Percentiles rank a stretch among this genome's conserved stretches.
phyloP scores from a whole-genome alignment of 352 stramenopile species.

The Pythium rishiriense region DNA sequence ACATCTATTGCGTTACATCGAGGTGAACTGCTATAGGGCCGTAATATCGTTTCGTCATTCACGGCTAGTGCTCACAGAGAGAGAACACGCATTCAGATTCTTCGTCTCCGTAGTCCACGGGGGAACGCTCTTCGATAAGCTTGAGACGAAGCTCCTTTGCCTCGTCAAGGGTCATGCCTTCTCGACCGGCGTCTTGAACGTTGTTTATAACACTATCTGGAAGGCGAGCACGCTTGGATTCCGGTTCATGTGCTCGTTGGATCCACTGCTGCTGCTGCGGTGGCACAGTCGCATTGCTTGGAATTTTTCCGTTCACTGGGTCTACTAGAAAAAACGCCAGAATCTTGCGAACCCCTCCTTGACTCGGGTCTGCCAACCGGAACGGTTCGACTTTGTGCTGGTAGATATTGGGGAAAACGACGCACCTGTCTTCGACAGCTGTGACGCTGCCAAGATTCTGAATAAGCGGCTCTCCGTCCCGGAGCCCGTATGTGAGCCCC shows the following conservation, averaged over 20 bases:
- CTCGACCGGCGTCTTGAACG: not conserved
- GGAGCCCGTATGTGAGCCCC: conserved; percentile 13
- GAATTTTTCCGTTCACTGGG: conserved; percentile 15
- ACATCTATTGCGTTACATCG: too few species aligned
- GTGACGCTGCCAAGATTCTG: conserved; percentile 27
- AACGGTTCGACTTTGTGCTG: conserved; percentile 37
- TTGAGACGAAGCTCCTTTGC: too few species aligned
- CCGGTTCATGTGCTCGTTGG: not conserved
- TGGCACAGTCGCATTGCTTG: conserved; percentile 27
- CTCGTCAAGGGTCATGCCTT: conserved; percentile 18
- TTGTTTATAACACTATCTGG: too few species aligned
- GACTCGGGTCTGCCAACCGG: conserved; percentile 21
- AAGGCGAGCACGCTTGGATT: too few species aligned
- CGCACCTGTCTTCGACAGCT: conserved; percentile 18
- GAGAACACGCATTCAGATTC: too few species aligned
- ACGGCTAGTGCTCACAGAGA: too few species aligned
- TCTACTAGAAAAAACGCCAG: conserved; percentile 39
- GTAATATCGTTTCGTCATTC: too few species aligned
- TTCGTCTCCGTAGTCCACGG: too few species aligned
- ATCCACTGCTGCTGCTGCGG: conserved; percentile 37
- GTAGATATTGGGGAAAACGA: conserved; percentile 36
- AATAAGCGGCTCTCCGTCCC: not conserved
- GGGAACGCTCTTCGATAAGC: not conserved
- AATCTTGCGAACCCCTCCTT: conserved; percentile 33
- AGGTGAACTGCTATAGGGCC: too few species aligned